Percentiles rank a stretch among this genome's conserved stretches.
Conservation (phyloP, 768 basidiomycete genomes). For the Candolleomyces aberdarensis region DNA sequence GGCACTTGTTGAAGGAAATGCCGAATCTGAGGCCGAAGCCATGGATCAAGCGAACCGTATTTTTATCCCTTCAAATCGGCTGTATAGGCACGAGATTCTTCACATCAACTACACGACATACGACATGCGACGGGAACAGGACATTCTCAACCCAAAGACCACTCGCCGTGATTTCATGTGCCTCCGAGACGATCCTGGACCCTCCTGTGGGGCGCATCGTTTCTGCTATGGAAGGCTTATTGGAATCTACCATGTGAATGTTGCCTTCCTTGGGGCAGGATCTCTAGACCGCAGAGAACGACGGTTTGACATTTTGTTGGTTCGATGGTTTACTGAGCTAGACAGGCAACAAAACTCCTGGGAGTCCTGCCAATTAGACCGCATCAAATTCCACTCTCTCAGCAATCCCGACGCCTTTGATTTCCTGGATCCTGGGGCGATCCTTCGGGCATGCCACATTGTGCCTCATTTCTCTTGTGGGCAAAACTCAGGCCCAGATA, state of each 20-base stretch:
- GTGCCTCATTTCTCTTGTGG: constrained; percentile 29
- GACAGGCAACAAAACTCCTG: background rate
- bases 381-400: constrained; percentile 29
- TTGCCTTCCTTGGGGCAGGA: background rate
- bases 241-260: constrained; percentile 16
- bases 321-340: background rate
- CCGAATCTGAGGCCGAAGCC: background rate
- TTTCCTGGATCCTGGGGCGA: constrained; percentile 29
- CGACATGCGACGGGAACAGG: constrained; percentile 12
- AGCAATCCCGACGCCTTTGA: constrained; percentile 24
- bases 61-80: constrained; percentile 5
- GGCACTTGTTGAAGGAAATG: background rate
- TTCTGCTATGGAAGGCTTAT: constrained; percentile 20
- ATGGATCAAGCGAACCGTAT: background rate
- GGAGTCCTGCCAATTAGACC: constrained; percentile 36
- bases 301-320: background rate
- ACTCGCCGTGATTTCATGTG: background rate
- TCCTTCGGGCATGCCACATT: constrained; percentile 29
- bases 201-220: constrained; percentile 7
- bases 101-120: constrained; percentile 18
- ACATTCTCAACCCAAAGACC: constrained; percentile 15
- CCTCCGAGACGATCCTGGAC: constrained; percentile 12
- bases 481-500: background rate
- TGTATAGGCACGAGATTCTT: constrained; percentile 11
- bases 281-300: background rate